Conservation (phyloP, 2,329 filamentous ascomycete species). For the Colletotrichum endophyticum region DNA sequence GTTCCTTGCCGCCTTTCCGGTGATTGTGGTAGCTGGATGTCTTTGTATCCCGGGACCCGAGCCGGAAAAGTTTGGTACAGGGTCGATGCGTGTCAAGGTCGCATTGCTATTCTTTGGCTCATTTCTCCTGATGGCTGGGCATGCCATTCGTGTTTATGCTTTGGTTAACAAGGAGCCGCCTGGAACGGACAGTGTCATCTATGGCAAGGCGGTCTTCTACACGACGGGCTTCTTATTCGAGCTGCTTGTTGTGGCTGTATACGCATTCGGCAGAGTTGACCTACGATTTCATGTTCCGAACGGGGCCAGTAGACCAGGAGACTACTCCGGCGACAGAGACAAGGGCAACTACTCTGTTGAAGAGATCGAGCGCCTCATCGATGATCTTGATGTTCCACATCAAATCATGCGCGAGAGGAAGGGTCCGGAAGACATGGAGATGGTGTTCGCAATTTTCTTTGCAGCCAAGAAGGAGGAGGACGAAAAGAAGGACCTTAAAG, state of each 20-base stretch:
- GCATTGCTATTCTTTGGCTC: conserved; percentile 28
- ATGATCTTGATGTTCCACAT: conserved; percentile 12
- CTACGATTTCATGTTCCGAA: conserved; percentile 33
- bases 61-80: conserved; percentile 35
- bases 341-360: conserved; percentile 11
- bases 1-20: conserved; percentile 25
- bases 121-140: conserved; percentile 22
- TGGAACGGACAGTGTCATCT: conserved; percentile 29
- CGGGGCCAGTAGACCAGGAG: conserved; percentile 29
- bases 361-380: conserved; percentile 21
- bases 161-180: conserved; percentile 27
- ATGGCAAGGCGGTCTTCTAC: conserved; percentile 37
- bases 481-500: background rate
- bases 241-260: conserved; percentile 28
- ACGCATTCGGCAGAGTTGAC: conserved; percentile 32
- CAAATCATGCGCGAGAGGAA: conserved; percentile 21
- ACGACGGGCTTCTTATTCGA: conserved; percentile 38
- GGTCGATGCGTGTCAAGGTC: conserved; percentile 31
- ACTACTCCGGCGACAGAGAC: conserved; percentile 23
- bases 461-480: background rate
- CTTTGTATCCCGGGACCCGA: conserved; percentile 30
- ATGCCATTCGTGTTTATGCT: conserved; percentile 27
- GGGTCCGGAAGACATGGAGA: conserved; percentile 3
- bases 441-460: conserved; percentile 20
- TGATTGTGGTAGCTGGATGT: conserved; percentile 26